These are phyloP conservation scores for Yamagishiella unicocca DNA, from an alignment of 139 green algal species.

Conservation along the genomic window DNA sequence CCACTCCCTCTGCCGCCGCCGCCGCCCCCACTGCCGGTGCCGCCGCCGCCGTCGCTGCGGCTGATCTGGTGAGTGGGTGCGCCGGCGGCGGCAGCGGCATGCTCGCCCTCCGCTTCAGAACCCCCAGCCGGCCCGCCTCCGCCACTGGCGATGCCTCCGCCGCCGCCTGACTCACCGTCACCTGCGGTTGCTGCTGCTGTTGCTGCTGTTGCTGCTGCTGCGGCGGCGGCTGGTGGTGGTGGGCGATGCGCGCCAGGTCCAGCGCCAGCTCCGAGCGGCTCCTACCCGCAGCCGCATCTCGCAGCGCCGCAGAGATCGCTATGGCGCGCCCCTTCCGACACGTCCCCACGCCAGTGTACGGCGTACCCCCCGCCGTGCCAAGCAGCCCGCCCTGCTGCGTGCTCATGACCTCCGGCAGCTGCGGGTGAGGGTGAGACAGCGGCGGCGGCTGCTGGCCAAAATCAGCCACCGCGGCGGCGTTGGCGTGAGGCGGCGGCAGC, in stretches of 20 bases:
- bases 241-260: neutral
- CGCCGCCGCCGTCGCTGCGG: neutral
- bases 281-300: slow-evolving; percentile 6
- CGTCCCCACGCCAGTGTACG: neutral
- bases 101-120: slow-evolving; percentile 28
- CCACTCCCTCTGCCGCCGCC: neutral
- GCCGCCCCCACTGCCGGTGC: neutral
- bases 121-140: neutral
- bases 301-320: slow-evolving; percentile 2
- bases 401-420: too few species aligned
- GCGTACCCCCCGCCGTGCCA: neutral
- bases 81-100: slow-evolving; percentile 9
- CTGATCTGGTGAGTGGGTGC: neutral
- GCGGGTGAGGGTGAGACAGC: neutral
- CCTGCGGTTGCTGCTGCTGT: neutral
- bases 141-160: neutral
- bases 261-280: neutral
- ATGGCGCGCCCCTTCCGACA: slow-evolving; percentile 2
- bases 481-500: too few species aligned
- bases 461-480: too few species aligned
- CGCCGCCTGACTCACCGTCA: neutral
- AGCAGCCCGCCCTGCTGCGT: neutral
- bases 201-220: neutral
- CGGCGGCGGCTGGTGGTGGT: neutral
- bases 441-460: neutral